Evolutionary conservation across 1,284 basidiomycete species (phyloP).

Genomic region (Leccinum solheimii): DNA sequence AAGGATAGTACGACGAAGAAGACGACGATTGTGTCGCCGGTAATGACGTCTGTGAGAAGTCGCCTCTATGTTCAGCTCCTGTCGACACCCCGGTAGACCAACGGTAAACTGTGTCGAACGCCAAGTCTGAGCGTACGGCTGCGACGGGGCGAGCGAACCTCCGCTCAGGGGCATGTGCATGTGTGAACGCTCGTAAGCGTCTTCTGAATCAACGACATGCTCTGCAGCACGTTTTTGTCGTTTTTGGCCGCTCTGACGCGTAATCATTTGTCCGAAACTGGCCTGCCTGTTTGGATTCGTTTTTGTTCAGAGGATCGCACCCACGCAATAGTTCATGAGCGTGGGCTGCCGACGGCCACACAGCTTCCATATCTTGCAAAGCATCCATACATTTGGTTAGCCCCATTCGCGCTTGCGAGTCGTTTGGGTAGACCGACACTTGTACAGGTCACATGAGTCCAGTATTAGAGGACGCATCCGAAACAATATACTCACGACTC

Average conservation of each 20-base stretch:
- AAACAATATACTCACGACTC: constrained; percentile 42
- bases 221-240: constrained; percentile 39
- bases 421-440: constrained; percentile 61
- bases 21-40: too few relatives aligned
- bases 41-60: too few relatives aligned
- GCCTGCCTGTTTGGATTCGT: constrained; percentile 11
- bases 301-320: constrained; percentile 50
- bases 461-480: not conserved
- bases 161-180: constrained; percentile 16
- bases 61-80: too few relatives aligned
- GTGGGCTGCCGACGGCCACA: constrained; percentile 77
- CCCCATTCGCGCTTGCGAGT: constrained; percentile 68
- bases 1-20: too few relatives aligned
- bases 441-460: constrained; percentile 8
- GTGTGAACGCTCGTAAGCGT: constrained; percentile 33
- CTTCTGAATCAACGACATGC: constrained; percentile 34
- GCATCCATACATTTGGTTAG: constrained; percentile 69
- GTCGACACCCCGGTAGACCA: too few relatives aligned
- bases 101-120: constrained; percentile 27
- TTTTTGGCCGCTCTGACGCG: constrained; percentile 41
- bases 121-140: constrained; percentile 32
- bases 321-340: constrained; percentile 73
- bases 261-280: constrained; percentile 16
- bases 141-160: constrained; percentile 11
- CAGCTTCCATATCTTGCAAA: constrained; percentile 65